Base-by-base conservation (phyloP, 768 basidiomycete genomes). In the Cyclocybe cylindracea region DNA sequence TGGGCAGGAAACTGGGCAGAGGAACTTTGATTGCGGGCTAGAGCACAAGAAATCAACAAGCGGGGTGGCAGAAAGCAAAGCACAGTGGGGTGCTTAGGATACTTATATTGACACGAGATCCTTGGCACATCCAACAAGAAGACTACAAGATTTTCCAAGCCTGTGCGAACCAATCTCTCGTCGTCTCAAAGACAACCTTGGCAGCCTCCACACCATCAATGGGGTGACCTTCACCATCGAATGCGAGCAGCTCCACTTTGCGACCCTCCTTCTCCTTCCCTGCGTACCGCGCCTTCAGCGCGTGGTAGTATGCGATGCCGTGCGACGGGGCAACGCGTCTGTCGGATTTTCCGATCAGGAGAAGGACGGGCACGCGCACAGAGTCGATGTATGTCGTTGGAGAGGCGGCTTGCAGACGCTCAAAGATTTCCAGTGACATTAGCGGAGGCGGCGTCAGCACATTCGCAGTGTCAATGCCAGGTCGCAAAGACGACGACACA, bases 271-370 rank as follows among this genome's bases (percentile, higher is more conserved):
- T 47, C 10, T 41, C 37, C 37, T 39, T 42, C 18, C 24, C 39
- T 37, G 56, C 41, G 18, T 55, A 55, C 32, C 67, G 61, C 6
- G 73, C 80, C 61, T 82, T 87, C 48, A 90, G 63, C 4, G 80
- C 80, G 65, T 90, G 85, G 54, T 85, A 91, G 61, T 81, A 86
- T 6, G 75, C 77, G 48, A 75, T 73, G 0, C 82, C 82, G 44
- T 91, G 87, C 5, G 77, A 74, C 0, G 86, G 80, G 4, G 84
- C 77, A 4, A 87, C 87, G 0, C 88, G 70, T 39, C 78, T 66
- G 61, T 91, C 88, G 13, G 74, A 72, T 7, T 76, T 75, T 0
- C 89, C 89, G 9, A 89, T 66, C 16, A 84, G 60, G 10, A 90
- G 61, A 11, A 87, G 66, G 13, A 87, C 83, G 0, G 82, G 79